Base-by-base conservation (phyloP, 2,329 filamentous ascomycete species). In the Fusarium nelsonii region DNA sequence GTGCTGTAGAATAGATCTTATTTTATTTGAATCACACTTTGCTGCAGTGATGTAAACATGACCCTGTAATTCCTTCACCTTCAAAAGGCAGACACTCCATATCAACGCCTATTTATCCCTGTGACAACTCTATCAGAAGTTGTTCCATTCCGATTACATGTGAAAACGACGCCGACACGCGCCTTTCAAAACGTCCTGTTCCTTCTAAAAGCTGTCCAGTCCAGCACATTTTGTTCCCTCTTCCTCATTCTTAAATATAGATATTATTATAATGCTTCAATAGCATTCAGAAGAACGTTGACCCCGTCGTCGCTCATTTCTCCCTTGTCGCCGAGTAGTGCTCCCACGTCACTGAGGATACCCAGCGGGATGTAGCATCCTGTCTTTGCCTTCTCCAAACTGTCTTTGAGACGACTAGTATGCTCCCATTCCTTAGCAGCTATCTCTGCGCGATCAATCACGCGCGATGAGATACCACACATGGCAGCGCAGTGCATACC, bases 401-500 rank as follows among this genome's bases (percentile, higher is more conserved):
- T 94, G 79, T 97, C 94, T 79, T 94, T 96, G 66, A 98, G 84
- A 20, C 93, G 85, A 72, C 92, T 95, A 0, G 96, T 98, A 79
- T 97, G 94, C 81, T 99, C 96, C 94, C 96, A 98, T 74, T 94
- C 92, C 72, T 86, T 90, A 2, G 96, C 96, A 8, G 96, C 96
- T 23, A 90, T 88, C 79, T 99, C 96, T 0, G 96, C 96, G 23
- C 91, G 84, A 76, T 94, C 90, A 65, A 99, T 93, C 16, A 99
- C 90, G 57, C 90, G 90, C 44, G 84, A 84, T 0, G 93, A 89
- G 68, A 99, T 98, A 1, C 96, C 96, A 74, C 96, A 99, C 96
- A 99, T 99, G 63, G 93, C 91, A 1, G 96, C 96, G 77, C 96
- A 99, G 79, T 99, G 96, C 96, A 99, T 99, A 74, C 96, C 96